Conservation (phyloP, 805 yeast genomes). For the Candida hungchunana region DNA sequence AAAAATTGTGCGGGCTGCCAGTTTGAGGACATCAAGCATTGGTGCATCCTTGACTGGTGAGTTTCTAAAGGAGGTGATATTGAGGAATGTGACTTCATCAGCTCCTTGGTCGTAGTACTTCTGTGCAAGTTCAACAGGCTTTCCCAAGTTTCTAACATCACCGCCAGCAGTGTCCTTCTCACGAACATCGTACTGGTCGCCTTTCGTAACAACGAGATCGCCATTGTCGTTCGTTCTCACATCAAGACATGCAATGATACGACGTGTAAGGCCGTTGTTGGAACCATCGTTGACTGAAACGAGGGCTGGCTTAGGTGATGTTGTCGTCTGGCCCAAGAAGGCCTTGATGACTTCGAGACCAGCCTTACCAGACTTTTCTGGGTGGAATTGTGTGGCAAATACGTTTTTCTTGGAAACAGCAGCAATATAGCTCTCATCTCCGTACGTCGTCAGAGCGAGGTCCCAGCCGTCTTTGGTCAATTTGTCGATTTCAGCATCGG, state of each 20-base stretch:
- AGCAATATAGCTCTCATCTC: constrained; percentile 76
- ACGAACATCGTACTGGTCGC: constrained; percentile 97
- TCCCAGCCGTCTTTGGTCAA: constrained; percentile 56
- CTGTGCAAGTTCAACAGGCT: constrained; percentile 92
- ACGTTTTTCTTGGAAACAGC: constrained; percentile 73
- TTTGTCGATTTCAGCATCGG: constrained; percentile 31
- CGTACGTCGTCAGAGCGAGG: constrained; percentile 68
- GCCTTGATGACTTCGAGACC: constrained; percentile 75
- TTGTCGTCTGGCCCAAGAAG: constrained; percentile 47
- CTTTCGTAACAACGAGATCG: constrained; percentile 95
- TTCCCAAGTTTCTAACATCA: constrained; percentile 87
- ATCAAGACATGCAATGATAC: constrained; percentile 94
- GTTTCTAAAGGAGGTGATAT: constrained; percentile 93
- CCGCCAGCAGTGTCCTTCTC: constrained; percentile 55
- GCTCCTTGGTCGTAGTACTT: constrained; percentile 93
- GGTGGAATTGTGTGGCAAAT: constrained; percentile 97
- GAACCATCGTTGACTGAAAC: constrained; percentile 32
- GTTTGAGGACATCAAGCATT: constrained; percentile 82
- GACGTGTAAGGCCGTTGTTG: constrained; percentile 70
- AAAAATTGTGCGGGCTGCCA: constrained; percentile 84
- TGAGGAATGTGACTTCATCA: constrained; percentile 91
- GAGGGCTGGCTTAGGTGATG: constrained; percentile 18
- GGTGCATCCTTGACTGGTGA: constrained; percentile 93
- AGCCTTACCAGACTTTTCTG: constrained; percentile 94
- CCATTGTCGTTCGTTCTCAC: constrained; percentile 95